Evolutionary conservation across 192 early-diverging fungal species (phyloP).

Genomic region (Coemansia sp.): DNA sequence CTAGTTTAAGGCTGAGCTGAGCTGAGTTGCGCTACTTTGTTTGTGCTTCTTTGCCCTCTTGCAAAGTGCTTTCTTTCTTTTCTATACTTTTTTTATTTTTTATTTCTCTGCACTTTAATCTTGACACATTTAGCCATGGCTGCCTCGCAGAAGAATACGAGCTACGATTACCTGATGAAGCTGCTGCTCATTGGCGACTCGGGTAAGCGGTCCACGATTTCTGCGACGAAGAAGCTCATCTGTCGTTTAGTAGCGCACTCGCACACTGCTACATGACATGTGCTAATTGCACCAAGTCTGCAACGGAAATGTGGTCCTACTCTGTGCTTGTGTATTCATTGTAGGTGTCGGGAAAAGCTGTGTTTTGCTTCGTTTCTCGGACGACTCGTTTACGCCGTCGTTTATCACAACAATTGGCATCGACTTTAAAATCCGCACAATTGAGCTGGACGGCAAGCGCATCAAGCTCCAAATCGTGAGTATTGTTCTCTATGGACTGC

Average conservation of each 20-base stretch:
- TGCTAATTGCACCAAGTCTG: background rate
- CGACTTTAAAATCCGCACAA: constrained; percentile 99
- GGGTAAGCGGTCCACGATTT: constrained; percentile 61
- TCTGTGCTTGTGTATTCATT: background rate
- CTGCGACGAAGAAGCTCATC: constrained; percentile 1
- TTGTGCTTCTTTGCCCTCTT: background rate
- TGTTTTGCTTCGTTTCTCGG: constrained; percentile 94
- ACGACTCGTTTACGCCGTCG: constrained; percentile 98
- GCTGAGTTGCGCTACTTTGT: background rate
- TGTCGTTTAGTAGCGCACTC: background rate
- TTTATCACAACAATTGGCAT: constrained; percentile 99
- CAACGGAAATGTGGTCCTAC: background rate
- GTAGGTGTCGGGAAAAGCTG: constrained; percentile 85
- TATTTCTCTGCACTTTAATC: background rate
- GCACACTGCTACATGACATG: background rate
- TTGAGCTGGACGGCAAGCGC: constrained; percentile 97
- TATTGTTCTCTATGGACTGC: background rate
- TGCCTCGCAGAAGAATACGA: constrained; percentile 76
- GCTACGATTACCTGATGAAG: constrained; percentile 99
- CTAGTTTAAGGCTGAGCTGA: background rate
- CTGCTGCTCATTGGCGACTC: constrained; percentile 97
- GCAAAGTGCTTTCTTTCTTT: background rate
- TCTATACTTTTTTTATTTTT: background rate
- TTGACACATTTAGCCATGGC: constrained; percentile 30
- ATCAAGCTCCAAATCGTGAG: constrained; percentile 94